Percentiles rank a stretch among this genome's conserved stretches.
phyloP scores from a whole-genome alignment of 352 stramenopile species.

The Pilasporangium apinafurcum region DNA sequence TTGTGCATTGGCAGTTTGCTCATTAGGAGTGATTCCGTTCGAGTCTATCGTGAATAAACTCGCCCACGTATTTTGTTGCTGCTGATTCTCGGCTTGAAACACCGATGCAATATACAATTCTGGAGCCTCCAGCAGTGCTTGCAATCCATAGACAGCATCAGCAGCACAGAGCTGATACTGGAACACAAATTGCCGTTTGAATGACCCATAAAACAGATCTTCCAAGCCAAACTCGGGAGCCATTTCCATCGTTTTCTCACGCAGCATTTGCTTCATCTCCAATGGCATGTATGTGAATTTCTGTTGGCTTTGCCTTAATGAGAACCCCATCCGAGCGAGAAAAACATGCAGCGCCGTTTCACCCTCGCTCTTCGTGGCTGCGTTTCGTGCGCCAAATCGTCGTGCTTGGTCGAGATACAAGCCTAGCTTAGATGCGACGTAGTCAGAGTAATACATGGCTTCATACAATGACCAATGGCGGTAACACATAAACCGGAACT shows the following conservation, averaged over 20 bases:
- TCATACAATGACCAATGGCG: conserved; percentile 94
- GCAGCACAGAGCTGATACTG: conserved; percentile 93
- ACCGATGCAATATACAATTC: conserved; percentile 60
- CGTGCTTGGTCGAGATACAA: conserved; percentile 64
- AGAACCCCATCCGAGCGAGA: conserved; percentile 97
- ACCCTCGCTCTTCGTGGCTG: conserved; percentile 26
- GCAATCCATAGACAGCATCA: conserved; percentile 93
- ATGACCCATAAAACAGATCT: conserved; percentile 96
- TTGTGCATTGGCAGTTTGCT: conserved; percentile 12
- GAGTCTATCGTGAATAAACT: conserved; percentile 35
- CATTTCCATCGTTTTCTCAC: conserved; percentile 90
- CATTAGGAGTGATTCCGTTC: conserved; percentile 14
- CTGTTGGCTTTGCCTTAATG: conserved; percentile 92
- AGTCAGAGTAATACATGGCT: conserved; percentile 95
- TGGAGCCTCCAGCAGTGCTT: conserved; percentile 90
- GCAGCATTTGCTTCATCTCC: conserved; percentile 88
- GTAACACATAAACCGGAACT: conserved; percentile 97
- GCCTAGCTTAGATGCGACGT: conserved; percentile 88
- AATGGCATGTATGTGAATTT: conserved; percentile 95
- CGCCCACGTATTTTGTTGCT: conserved; percentile 34
- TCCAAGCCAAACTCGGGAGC: conserved; percentile 92
- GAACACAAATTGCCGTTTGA: conserved; percentile 93
- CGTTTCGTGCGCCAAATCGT: conserved; percentile 56
- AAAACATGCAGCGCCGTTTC: conserved; percentile 88
- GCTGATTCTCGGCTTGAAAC: conserved; percentile 59